These are phyloP conservation scores for Striga asiatica DNA, from an alignment of 257 asterid genomes.

Conservation along the genomic window DNA sequence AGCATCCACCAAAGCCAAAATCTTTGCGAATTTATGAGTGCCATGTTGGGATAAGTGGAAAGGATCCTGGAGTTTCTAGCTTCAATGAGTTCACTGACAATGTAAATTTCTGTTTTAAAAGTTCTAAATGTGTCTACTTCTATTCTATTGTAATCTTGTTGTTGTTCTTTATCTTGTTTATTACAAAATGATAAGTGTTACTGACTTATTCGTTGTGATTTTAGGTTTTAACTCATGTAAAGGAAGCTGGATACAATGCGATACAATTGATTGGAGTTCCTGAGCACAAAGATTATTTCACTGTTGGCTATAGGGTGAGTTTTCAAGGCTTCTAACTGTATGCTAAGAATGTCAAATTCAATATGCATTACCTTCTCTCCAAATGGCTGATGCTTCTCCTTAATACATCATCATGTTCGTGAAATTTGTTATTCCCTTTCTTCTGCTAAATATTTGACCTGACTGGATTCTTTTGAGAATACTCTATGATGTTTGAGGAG, in stretches of 20 bases:
- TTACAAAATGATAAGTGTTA: conserved; percentile 8
- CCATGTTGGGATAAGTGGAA: conserved; percentile 90
- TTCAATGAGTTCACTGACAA: conserved; percentile 59
- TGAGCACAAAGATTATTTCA: conserved; percentile 92
- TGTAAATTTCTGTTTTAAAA: conserved; percentile 25
- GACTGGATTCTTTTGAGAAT: too few relatives aligned
- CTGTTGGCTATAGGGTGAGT: conserved; percentile 73
- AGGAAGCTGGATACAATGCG: conserved; percentile 92
- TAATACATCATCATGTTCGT: background rate
- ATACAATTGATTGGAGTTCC: conserved; percentile 80
- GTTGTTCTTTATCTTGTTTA: conserved; percentile 13
- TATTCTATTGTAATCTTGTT: background rate
- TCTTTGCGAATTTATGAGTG: conserved; percentile 91
- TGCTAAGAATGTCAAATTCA: background rate
- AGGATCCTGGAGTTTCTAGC: conserved; percentile 55
- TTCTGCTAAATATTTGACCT: conserved; percentile 5
- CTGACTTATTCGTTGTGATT: conserved; percentile 11
- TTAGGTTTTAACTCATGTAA: conserved; percentile 83
- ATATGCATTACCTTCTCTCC: background rate
- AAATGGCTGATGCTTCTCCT: conserved; percentile 2
- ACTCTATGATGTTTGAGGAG: too few relatives aligned
- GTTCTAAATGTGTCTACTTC: background rate
- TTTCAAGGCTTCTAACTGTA: conserved; percentile 9
- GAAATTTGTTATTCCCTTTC: background rate
- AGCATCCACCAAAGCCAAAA: conserved; percentile 64